Base-by-base conservation (phyloP, 257 asterid genomes). In the Osmanthus fragrans region DNA sequence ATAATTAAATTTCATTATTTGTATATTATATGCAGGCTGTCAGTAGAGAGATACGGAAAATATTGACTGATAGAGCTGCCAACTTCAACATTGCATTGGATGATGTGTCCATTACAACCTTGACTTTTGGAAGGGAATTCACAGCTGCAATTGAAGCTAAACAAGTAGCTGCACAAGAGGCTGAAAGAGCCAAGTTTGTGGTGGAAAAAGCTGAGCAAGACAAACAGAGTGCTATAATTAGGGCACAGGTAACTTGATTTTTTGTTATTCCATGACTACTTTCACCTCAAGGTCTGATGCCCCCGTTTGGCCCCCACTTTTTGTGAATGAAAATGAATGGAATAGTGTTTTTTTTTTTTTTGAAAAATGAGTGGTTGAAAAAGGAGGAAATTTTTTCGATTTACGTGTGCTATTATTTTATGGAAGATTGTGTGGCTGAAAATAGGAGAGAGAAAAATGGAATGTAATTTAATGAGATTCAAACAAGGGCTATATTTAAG, bases 141-240 rank as follows among this genome's bases (percentile, higher is more conserved):
- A 77, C 87, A 19, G 75, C 78, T 76, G 87, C 87, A 0, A 79
- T 81, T 72, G 87, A 84, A 70, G 81, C 82, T 27, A 84, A 84
- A 68, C 87, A 80, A 69, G 81, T 84, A 21, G 85, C 87, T 21
- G 81, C 80, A 56, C 83, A 84, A 74, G 85, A 84, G 69, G 81
- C 85, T 77, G 87, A 78, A 79, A 79, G 87, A 54, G 80, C 83
- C 23, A 84, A 84, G 81, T 81, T 75, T 47, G 75, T 78, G n/a
- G 87, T 81, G 60, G 82, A 74, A 37, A 84, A 84, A 71, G 81
- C 87, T 19, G 83, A 80, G 51, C 83, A 80, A 25, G 82, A 79
- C 65, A 79, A 79, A 72, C 71, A 37, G 74, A 79, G 79, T 79
- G 75, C 82, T 51, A 74, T 80, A 25, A 80, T 79, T 60, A 69